phyloP scores from a whole-genome alignment of 495 filamentous ascomycete species.

The Friedmanniomyces endolithicus region DNA sequence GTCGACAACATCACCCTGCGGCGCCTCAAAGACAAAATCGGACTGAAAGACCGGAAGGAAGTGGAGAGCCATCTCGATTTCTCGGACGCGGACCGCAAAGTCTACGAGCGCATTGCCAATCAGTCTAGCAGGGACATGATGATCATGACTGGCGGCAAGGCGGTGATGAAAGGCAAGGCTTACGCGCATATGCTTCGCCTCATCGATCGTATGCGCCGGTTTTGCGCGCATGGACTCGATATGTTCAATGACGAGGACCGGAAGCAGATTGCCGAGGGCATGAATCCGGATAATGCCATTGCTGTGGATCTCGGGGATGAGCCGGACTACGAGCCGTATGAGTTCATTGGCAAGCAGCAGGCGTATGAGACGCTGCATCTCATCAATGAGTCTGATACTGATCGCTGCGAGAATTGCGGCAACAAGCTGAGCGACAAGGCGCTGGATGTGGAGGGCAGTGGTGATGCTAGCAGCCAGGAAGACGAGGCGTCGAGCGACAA shows the following conservation, averaged over 20 bases:
- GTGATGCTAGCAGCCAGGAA: slow-evolving; percentile 32
- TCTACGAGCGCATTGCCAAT: slow-evolving; percentile 5
- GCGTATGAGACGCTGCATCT: slow-evolving; percentile 73
- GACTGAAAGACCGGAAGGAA: slow-evolving; percentile 49
- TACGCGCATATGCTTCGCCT: slow-evolving; percentile 84
- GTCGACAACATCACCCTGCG: slow-evolving; percentile 86
- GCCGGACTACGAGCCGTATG: slow-evolving; percentile 40
- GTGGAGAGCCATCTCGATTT: slow-evolving; percentile 52
- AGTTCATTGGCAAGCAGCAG: slow-evolving; percentile 40
- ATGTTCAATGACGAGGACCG: slow-evolving; percentile 73
- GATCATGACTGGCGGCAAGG: slow-evolving; percentile 37
- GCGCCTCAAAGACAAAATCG: slow-evolving; percentile 81
- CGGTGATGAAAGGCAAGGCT: slow-evolving; percentile 61
- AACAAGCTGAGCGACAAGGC: slow-evolving; percentile 42
- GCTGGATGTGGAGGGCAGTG: slow-evolving; percentile 20
- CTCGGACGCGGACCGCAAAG: slow-evolving; percentile 44
- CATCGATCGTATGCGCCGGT: slow-evolving; percentile 77
- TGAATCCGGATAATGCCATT: slow-evolving; percentile 50
- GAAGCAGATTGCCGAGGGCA: slow-evolving; percentile 54
- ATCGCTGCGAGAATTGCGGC: slow-evolving; percentile 56
- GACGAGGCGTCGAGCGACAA: slow-evolving; percentile 9
- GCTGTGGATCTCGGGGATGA: slow-evolving; percentile 80
- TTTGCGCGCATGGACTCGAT: slow-evolving; percentile 86
- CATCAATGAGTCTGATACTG: slow-evolving; percentile 62
- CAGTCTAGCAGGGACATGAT: slow-evolving; percentile 34